These are phyloP conservation scores for Yamadazyma phyllophila DNA, from an alignment of 805 yeast genomes.

Conservation along the genomic window DNA sequence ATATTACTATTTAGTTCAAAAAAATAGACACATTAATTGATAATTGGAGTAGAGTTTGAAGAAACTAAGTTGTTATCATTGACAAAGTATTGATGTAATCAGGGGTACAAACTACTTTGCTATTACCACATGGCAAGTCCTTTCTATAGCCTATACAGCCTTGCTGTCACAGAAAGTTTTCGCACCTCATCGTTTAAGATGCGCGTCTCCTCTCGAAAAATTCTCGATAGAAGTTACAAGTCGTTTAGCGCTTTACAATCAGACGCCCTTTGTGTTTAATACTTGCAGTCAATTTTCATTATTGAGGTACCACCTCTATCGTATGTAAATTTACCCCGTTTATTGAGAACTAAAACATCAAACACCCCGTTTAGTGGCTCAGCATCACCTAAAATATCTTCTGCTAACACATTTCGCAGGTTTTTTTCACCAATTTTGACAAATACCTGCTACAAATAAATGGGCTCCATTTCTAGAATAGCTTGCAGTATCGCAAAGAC, in stretches of 20 bases:
- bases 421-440: neutral
- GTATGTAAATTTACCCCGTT: neutral
- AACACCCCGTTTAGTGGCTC: too few species aligned
- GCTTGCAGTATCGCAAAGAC: conserved; percentile 41
- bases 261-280: neutral
- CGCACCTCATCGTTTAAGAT: conserved; percentile 7
- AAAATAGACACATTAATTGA: too few species aligned
- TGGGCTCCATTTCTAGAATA: conserved; percentile 4
- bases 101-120: too few species aligned
- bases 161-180: neutral
- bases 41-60: too few species aligned
- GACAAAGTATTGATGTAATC: too few species aligned
- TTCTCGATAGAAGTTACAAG: conserved; percentile 11
- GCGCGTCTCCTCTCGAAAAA: conserved; percentile 8
- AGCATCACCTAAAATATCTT: neutral
- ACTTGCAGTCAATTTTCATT: neutral
- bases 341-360: too few species aligned
- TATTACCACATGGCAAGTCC: neutral
- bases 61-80: too few species aligned
- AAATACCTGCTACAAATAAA: neutral
- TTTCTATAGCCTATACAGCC: neutral
- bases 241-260: conserved; percentile 7
- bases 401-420: conserved; percentile 1
- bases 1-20: neutral
- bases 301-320: neutral